A percentile compares a stretch with the other conserved stretches of the same genome.
phyloP scores from a whole-genome alignment of 495 filamentous ascomycete species.

The Mytilinidion resinicola region DNA sequence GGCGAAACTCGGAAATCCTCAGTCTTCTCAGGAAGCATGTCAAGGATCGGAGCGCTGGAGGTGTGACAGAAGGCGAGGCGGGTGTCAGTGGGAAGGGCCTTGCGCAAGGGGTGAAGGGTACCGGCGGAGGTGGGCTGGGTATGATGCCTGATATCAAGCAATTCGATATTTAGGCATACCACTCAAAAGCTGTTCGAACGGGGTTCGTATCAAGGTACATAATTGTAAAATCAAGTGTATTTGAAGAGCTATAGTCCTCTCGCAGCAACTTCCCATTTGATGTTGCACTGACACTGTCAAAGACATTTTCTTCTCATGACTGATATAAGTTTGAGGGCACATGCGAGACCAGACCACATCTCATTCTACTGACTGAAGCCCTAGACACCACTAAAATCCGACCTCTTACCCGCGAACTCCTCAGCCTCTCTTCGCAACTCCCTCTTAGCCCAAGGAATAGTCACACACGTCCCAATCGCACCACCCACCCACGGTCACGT shows the following conservation, averaged over 20 bases:
- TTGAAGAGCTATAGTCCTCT: too few relatives aligned
- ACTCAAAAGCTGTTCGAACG: too few relatives aligned
- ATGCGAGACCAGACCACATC: too few relatives aligned
- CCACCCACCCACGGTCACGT: background rate
- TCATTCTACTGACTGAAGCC: too few relatives aligned
- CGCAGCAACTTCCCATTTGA: too few relatives aligned
- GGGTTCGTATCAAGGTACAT: too few relatives aligned
- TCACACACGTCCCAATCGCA: background rate
- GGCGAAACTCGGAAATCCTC: conserved; percentile 76
- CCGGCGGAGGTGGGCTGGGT: conserved; percentile 33
- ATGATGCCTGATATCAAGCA: conserved; percentile 41
- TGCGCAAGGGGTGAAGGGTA: conserved; percentile 13
- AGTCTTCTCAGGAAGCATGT: conserved; percentile 75
- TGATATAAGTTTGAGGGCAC: too few relatives aligned
- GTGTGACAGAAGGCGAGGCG: conserved; percentile 25
- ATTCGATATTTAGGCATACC: conserved; percentile 22
- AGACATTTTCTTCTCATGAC: too few relatives aligned
- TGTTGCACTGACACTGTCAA: too few relatives aligned
- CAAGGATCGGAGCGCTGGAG: conserved; percentile 35
- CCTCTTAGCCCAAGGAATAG: background rate
- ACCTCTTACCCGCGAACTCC: background rate
- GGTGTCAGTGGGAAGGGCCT: conserved; percentile 20
- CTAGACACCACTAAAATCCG: background rate
- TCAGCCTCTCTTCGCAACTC: background rate
- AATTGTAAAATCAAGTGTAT: too few relatives aligned